Conservation (phyloP, 2,329 filamentous ascomycete species). For the Clathrospora elynae region DNA sequence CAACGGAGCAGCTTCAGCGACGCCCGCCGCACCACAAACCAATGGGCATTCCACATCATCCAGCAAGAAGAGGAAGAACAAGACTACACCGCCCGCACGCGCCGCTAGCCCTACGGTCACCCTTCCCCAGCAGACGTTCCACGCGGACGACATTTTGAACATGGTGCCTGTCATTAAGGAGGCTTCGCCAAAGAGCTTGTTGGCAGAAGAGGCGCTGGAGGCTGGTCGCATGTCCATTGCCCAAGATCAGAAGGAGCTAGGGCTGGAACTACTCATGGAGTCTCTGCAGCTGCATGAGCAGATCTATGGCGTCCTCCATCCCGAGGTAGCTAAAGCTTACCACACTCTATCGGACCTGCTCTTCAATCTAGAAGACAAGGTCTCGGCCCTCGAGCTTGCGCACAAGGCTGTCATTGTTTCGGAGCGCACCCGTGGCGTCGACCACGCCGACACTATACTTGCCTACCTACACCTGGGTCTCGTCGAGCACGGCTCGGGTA, state of each 20-base stretch:
- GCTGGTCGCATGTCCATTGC: constrained; percentile 95
- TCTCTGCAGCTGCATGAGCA: constrained; percentile 96
- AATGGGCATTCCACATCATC: constrained; percentile 48
- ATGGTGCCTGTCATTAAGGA: constrained; percentile 95
- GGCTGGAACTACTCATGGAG: constrained; percentile 93
- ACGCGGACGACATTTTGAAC: constrained; percentile 84
- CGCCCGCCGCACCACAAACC: constrained; percentile 32
- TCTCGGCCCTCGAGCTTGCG: constrained; percentile 89
- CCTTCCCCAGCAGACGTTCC: constrained; percentile 68
- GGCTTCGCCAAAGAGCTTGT: constrained; percentile 83
- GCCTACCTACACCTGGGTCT: constrained; percentile 95
- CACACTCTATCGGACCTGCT: constrained; percentile 94
- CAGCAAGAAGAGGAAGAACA: constrained; percentile 60
- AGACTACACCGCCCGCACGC: constrained; percentile 57
- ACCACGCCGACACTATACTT: constrained; percentile 90
- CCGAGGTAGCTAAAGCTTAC: constrained; percentile 94
- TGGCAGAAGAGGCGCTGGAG: constrained; percentile 95
- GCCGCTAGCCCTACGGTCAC: constrained; percentile 51
- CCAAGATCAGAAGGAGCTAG: constrained; percentile 92
- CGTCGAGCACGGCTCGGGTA: constrained; percentile 89
- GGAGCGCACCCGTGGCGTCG: constrained; percentile 90
- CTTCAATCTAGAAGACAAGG: constrained; percentile 97
- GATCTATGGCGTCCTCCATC: constrained; percentile 96
- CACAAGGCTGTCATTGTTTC: constrained; percentile 96
- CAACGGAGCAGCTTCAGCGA: constrained; percentile 24